Percentiles rank a stretch among this genome's conserved stretches.
These are phyloP conservation scores for Colletotrichum gloeosporioides DNA, from an alignment of 2,329 filamentous ascomycete species.

Conservation along the genomic window DNA sequence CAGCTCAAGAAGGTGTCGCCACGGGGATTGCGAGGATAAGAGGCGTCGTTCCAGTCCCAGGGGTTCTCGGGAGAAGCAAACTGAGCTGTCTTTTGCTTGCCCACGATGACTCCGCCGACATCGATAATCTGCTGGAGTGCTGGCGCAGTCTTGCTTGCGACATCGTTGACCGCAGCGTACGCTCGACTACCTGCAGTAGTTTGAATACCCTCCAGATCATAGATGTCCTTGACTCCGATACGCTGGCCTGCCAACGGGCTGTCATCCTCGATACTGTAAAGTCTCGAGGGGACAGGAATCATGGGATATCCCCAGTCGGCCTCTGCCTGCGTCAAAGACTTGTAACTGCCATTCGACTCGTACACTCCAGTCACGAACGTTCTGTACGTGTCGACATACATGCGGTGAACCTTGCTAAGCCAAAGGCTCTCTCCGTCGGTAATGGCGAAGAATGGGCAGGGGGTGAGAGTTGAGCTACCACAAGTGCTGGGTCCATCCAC, in stretches of 20 bases:
- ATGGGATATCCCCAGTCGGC: not conserved
- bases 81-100: slow-evolving; percentile 57
- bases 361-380: slow-evolving; percentile 2
- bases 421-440: not conserved
- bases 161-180: slow-evolving; percentile 60
- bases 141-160: slow-evolving; percentile 49
- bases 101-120: slow-evolving; percentile 61
- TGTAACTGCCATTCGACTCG: slow-evolving; percentile 2
- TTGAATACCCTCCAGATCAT: slow-evolving; percentile 51
- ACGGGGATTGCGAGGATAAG: slow-evolving; percentile 48
- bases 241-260: slow-evolving; percentile 43
- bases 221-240: slow-evolving; percentile 38
- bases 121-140: slow-evolving; percentile 62
- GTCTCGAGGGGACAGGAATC: slow-evolving; percentile 42
- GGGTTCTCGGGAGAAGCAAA: slow-evolving; percentile 44
- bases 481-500: not conserved
- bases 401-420: not conserved
- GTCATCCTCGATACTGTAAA: slow-evolving; percentile 35
- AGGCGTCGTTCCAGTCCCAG: slow-evolving; percentile 49
- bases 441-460: not conserved
- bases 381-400: slow-evolving; percentile 1
- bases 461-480: not conserved
- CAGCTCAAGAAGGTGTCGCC: slow-evolving; percentile 50
- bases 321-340: not conserved
- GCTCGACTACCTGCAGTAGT: slow-evolving; percentile 62